Base-by-base conservation (phyloP, 257 asterid species). In the Anisodus tanguticus region DNA sequence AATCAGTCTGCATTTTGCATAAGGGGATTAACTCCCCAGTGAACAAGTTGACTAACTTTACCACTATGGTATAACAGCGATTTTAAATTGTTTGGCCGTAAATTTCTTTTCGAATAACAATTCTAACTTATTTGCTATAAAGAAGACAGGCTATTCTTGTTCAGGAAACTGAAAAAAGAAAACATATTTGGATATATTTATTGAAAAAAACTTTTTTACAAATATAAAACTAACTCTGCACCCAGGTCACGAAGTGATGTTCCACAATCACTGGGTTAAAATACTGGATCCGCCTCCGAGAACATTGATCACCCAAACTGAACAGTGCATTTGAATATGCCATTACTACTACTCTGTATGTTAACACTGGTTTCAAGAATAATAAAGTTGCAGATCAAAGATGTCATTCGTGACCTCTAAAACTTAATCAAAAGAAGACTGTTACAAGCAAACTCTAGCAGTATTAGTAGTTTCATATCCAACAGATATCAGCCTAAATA, bases 361-460 rank as follows among this genome's bases (percentile, higher is more conserved):
- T 43, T 15, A 22, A 68, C 76, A 67, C 49, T 12, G 45, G 83
- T 58, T n/a, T 12, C 7, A 35, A 43, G 72, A 84, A 83, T 60
- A 19, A 83, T 67, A 9, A 43, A 66, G 70, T 57, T 82, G 78
- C 87, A 86, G 31, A 87, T 16, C 55, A 66, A 62, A 79, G 51
- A 17, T 67, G 82, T 88, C 83, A 83, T 64, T 70, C 60, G 70
- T 45, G 80, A 81, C 82, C 85, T 70, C 35, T 51, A 76, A 11
- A 49, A 51, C 47, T 51, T 51, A 26, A 77, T 31, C 35, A 63
- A 4, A 11, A 41, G 68, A 57, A 43, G 62, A 82, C 76, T 84
- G 78, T 80, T 43, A 78, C 86, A 81, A 82, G 85, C 74, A 68
- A 77, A 80, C 66, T 85, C 74, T 43, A 69, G 67, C 82, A 59